These are phyloP conservation scores for Solanum chmielewskii DNA, from an alignment of 257 asterid species.

Conservation along the genomic window DNA sequence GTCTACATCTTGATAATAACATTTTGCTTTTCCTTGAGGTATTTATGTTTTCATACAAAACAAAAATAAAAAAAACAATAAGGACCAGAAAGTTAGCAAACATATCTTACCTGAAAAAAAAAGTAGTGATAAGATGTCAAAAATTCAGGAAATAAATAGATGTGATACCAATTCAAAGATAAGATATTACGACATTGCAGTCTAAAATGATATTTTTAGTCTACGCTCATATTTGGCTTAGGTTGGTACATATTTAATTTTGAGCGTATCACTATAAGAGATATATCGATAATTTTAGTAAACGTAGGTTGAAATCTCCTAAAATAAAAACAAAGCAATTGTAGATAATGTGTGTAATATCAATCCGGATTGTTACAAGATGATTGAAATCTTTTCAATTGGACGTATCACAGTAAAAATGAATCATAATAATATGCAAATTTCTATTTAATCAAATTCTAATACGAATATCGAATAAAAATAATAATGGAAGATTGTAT, in stretches of 20 bases:
- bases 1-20: neutral
- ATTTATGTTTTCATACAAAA: neutral
- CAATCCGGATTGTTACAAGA: fast-evolving
- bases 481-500: neutral
- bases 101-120: neutral
- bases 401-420: fast-evolving
- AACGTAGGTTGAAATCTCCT: neutral
- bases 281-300: neutral
- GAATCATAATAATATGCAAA: neutral
- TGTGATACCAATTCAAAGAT: neutral
- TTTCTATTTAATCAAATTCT: neutral
- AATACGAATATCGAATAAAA: neutral
- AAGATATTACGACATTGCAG: neutral
- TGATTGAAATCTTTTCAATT: neutral
- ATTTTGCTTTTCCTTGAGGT: neutral
- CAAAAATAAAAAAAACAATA: neutral
- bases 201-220: neutral
- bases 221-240: neutral
- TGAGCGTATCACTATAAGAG: neutral
- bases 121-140: neutral
- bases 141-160: neutral
- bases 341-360: neutral
- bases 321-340: neutral
- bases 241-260: neutral
- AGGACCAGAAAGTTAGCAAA: neutral